phyloP scores from a whole-genome alignment of 805 yeast genomes.

The Wickerhamomyces mucosus region DNA sequence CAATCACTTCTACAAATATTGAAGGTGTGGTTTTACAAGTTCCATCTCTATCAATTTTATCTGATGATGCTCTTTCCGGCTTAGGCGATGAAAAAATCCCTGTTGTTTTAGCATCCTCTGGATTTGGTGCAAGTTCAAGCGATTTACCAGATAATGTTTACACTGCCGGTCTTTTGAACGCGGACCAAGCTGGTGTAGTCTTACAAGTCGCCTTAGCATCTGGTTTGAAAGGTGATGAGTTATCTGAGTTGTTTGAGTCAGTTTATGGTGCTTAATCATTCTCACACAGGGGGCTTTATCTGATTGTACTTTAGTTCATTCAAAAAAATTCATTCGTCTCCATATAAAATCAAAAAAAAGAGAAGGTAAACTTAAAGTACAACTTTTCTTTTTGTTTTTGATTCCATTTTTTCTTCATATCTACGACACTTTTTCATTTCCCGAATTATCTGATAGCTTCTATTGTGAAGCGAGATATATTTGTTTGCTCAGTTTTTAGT shows the following conservation, averaged over 20 bases:
- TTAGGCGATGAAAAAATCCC: conserved; percentile 27
- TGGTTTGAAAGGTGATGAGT: conserved; percentile 27
- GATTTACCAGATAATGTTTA: conserved; percentile 20
- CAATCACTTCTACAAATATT: conserved; percentile 23
- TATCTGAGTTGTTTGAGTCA: conserved; percentile 36
- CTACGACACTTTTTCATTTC: too few relatives aligned
- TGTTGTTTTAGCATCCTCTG: conserved; percentile 30
- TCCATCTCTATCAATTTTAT: conserved; percentile 38
- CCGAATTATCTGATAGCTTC: too few relatives aligned
- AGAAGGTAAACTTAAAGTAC: too few relatives aligned
- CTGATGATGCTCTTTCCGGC: conserved; percentile 22
- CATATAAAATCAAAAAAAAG: too few relatives aligned
- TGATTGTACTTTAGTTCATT: not conserved
- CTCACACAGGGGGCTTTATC: too few relatives aligned
- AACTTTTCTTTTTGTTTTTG: too few relatives aligned
- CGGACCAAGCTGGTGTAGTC: conserved; percentile 40
- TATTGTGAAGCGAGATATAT: too few relatives aligned
- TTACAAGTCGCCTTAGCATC: conserved; percentile 39
- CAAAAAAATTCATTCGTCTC: too few relatives aligned
- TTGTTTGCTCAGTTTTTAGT: too few relatives aligned
- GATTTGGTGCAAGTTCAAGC: conserved; percentile 12
- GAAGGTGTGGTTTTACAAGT: conserved; percentile 40
- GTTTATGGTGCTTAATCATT: conserved; percentile 41
- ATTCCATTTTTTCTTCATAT: too few relatives aligned
- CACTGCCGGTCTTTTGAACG: conserved; percentile 44